Evolutionary conservation across 352 stramenopile species (phyloP).

Genomic region (Phytophthora litchii): DNA sequence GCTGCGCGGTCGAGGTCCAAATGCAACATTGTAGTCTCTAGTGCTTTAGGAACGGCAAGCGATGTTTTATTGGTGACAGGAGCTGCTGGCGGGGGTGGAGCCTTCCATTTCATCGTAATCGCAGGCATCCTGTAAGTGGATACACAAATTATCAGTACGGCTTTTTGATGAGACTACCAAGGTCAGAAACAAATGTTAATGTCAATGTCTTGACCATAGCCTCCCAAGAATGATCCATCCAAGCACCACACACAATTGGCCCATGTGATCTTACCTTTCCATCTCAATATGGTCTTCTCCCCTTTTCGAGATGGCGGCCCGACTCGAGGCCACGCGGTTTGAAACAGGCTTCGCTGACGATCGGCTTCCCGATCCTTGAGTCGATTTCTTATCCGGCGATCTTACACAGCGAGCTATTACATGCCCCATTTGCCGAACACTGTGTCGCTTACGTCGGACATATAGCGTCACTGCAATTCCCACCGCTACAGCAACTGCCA

Average conservation of each 20-base stretch:
- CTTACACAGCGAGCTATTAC: slow-evolving; percentile 23
- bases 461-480: slow-evolving; percentile 57
- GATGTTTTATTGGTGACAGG: slow-evolving; percentile 15
- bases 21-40: slow-evolving; percentile 5
- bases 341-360: slow-evolving; percentile 30
- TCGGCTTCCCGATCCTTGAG: slow-evolving; percentile 4
- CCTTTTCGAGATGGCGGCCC: slow-evolving; percentile 27
- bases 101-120: slow-evolving; percentile 74
- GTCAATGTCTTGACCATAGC: neutral
- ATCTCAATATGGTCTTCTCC: slow-evolving; percentile 41
- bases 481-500: slow-evolving; percentile 55
- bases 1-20: slow-evolving; percentile 52
- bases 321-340: slow-evolving; percentile 28
- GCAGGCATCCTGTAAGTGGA: slow-evolving; percentile 50
- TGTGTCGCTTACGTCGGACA: slow-evolving; percentile 49
- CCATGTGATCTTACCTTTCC: slow-evolving; percentile 40
- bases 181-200: slow-evolving; percentile 1
- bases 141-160: slow-evolving; percentile 3
- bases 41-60: slow-evolving; percentile 17
- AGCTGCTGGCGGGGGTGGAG: slow-evolving; percentile 15
- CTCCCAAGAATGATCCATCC: no score
- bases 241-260: neutral
- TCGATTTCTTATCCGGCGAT: slow-evolving; percentile 12
- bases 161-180: slow-evolving; percentile 25
- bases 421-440: slow-evolving; percentile 24